Percentiles rank a stretch among this genome's conserved stretches.
Conservation (phyloP, 805 yeast species). For the Saturnispora bothae region DNA sequence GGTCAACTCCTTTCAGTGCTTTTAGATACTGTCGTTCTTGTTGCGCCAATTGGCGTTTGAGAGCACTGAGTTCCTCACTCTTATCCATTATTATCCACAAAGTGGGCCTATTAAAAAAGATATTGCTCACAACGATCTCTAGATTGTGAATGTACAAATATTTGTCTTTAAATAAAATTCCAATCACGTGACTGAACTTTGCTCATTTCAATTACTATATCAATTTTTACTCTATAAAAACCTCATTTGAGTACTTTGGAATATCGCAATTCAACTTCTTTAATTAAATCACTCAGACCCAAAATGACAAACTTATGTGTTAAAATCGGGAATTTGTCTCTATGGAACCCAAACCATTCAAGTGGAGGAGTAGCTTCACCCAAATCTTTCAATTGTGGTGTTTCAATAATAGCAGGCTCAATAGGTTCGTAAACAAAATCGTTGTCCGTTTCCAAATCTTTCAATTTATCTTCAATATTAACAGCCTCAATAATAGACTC, state of each 20-base stretch:
- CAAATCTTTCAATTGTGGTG: slow-evolving; percentile 81
- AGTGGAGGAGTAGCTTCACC: slow-evolving; percentile 97
- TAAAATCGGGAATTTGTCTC: slow-evolving; percentile 74
- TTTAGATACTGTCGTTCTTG: background rate
- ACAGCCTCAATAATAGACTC: slow-evolving; percentile 25
- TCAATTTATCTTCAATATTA: slow-evolving; percentile 32
- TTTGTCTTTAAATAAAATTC: no score
- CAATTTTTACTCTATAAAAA: slow-evolving; percentile 1
- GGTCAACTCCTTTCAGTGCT: background rate
- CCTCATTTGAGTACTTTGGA: slow-evolving; percentile 38
- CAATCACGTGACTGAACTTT: background rate
- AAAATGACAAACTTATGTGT: slow-evolving; percentile 75
- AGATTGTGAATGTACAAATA: no score
- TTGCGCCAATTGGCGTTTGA: background rate
- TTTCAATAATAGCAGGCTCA: slow-evolving; percentile 71
- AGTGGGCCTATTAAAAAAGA: no score
- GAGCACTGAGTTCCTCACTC: no score
- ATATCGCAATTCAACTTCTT: slow-evolving; percentile 50
- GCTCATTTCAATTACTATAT: background rate
- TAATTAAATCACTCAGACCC: slow-evolving; percentile 62
- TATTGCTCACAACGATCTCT: no score
- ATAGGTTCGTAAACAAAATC: slow-evolving; percentile 51
- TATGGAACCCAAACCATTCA: slow-evolving; percentile 94
- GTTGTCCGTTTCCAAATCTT: slow-evolving; percentile 36
- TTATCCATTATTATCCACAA: no score